Evolutionary conservation across 1,139 yeast genomes (phyloP).

Genomic region (Scheffersomyces segobiensis): DNA sequence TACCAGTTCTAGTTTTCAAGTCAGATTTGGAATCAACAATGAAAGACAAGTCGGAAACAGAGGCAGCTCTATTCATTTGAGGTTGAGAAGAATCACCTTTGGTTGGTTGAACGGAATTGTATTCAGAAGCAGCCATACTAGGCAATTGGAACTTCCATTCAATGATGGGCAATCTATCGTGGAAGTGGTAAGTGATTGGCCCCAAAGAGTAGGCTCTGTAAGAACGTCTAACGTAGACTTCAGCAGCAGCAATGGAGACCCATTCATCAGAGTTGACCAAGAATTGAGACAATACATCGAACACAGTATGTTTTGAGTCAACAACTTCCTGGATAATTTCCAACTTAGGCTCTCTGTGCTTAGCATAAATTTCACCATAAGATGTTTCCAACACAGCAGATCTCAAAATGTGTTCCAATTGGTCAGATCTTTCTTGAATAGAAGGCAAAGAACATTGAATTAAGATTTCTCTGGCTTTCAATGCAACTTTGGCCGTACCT

Average conservation of each 20-base stretch:
- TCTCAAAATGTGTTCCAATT: conserved; percentile 91
- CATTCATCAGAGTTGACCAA: conserved; percentile 80
- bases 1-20: conserved; percentile 73
- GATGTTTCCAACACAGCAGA: conserved; percentile 87
- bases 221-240: conserved; percentile 94
- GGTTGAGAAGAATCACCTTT: conserved; percentile 34
- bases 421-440: conserved; percentile 93
- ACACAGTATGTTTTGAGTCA: conserved; percentile 93
- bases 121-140: conserved; percentile 64
- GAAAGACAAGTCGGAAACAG: conserved; percentile 88
- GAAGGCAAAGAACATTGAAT: conserved; percentile 97
- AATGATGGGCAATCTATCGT: conserved; percentile 65
- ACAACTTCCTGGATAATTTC: conserved; percentile 85
- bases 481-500: conserved; percentile 89
- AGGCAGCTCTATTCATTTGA: conserved; percentile 78
- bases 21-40: conserved; percentile 67
- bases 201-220: conserved; percentile 94
- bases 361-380: conserved; percentile 79
- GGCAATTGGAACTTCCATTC: conserved; percentile 94
- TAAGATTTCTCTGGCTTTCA: conserved; percentile 92
- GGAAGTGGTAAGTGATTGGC: conserved; percentile 63
- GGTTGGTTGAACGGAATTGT: conserved; percentile 57
- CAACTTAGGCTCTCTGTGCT: conserved; percentile 80
- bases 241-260: conserved; percentile 95
- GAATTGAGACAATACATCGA: conserved; percentile 92